Base-by-base conservation (phyloP, 768 basidiomycete genomes). In the Lepiota venenata region DNA sequence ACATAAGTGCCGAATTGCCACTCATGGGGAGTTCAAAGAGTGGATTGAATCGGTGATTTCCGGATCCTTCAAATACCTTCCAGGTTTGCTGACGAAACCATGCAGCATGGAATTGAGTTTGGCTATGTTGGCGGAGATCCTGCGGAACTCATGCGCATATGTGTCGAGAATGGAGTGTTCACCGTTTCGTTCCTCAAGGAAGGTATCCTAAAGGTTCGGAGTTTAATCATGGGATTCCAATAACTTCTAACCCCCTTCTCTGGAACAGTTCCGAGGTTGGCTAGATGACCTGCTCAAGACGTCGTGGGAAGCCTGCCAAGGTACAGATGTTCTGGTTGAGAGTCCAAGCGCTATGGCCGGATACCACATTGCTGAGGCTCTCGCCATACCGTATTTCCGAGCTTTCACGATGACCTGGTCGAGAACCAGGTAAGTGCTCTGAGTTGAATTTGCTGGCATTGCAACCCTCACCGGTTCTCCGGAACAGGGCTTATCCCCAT, bases 351-450 rank as follows among this genome's bases (percentile, higher is more conserved):
- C 96, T 10, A 99, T 99, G 92, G 93, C 87, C 22, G 96, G 96
- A 9, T 89, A 89, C 58, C 96, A 99, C 64, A 96, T 99, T 50
- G 97, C 96, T 22, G 96, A 98, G 66, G 95, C 93, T 2, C 76
- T 99, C 12, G 77, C 75, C 20, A 94, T 98, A 37, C 96, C 96
- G 1, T 99, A 96, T 68, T 99, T 88, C 71, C 78, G 93, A 55
- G 93, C 93, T 7, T 97, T 98, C 66, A 96, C 95, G 0, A 98
- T 98, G 97, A 92, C 91, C 0, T 98, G 96, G 95, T 88, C 92
- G 11, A 81, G 96, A 50, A 98, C 96, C 22, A 82, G 93, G 88
- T 81, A 57, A 35, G 63, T 45, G 38, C 35, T 36, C 16, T 16
- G 8, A 15, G 45, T 18, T 21, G 40, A 11, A 14, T 11, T 39